Evolutionary conservation across 2,329 filamentous ascomycete species (phyloP), one percentile per base, ranked within the genome.

Genomic region (Dichotomopilus funicola): DNA sequence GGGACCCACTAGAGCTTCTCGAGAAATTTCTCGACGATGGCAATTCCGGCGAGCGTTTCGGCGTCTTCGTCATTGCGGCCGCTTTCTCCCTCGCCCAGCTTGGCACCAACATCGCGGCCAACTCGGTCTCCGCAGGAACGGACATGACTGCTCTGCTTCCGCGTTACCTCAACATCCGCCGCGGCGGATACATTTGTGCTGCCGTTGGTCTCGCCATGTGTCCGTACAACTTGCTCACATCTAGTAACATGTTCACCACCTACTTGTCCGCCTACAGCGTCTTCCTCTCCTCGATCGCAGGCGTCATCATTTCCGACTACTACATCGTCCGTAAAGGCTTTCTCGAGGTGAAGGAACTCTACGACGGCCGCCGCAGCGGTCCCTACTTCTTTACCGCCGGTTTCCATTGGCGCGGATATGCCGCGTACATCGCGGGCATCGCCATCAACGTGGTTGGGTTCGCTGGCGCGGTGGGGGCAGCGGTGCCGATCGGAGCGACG

Each of bases 221-320:
- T 68, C 91, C 91, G 0, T 92, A 86, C 82, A 88, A 88, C 58
- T 79, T 96, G 0, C 80, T 95, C 7, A 83, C 80, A 1, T 76
- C 76, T 45, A 82, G 82, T 45, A 95, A 92, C 75, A 85, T 86
- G 71, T 96, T 96, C 74, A 94, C 89, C 0, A 95, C 89, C 3
- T 96, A 96, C 67, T 82, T 96, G 0, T 94, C 88, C 0, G 87
- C 91, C 1, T 96, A 96, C 75, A 91, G 88, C 3, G 90, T 96
- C 55, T 96, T 96, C 73, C 79, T 96, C n/a, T 91, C 88, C 57
- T 90, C 88, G 44, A 95, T 96, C 60, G 91, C 89, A 0, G 91
- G 91, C n/a, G 89, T 95, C 61, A 94, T 96, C 74, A 77, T 91
- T 58, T 81, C 79, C 63, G 91, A 96, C 71, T 96, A 96, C 75